Evolutionary conservation across 176 grass and related monocot species (phyloP).

Genomic region (Stipa capillata): DNA sequence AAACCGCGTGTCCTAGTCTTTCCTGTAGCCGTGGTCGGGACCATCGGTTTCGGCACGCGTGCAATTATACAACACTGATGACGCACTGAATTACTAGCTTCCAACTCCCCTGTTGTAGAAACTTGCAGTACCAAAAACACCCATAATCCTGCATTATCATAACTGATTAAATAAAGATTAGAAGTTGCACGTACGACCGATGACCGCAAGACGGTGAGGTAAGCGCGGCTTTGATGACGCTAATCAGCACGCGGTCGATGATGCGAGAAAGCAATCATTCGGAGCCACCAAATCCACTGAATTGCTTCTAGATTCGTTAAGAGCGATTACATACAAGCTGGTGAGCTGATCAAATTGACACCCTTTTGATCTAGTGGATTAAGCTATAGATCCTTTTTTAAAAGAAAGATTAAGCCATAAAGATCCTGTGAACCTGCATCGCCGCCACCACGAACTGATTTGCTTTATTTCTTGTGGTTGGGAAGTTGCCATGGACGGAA

Average conservation of each 20-base stretch:
- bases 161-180: neutral
- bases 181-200: neutral
- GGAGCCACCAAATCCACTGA: slow-evolving; percentile 18
- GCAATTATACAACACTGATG: neutral
- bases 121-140: neutral
- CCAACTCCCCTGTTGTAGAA: neutral
- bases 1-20: no score
- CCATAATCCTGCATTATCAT: neutral
- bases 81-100: neutral
- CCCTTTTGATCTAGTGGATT: neutral
- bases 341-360: neutral
- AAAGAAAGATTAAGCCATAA: no score
- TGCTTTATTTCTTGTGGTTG: neutral
- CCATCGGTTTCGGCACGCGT: neutral
- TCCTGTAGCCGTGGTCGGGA: no score
- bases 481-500: neutral
- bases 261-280: neutral
- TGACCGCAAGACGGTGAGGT: neutral
- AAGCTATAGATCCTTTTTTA: no score
- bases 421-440: neutral
- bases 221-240: slow-evolving; percentile 19
- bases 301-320: neutral
- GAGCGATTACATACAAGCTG: neutral
- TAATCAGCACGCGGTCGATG: neutral
- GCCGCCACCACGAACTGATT: neutral